A percentile compares a stretch with the other conserved stretches of the same genome.
Evolutionary conservation across 805 yeast species (phyloP).

Genomic region (Barnettozyma populi): DNA sequence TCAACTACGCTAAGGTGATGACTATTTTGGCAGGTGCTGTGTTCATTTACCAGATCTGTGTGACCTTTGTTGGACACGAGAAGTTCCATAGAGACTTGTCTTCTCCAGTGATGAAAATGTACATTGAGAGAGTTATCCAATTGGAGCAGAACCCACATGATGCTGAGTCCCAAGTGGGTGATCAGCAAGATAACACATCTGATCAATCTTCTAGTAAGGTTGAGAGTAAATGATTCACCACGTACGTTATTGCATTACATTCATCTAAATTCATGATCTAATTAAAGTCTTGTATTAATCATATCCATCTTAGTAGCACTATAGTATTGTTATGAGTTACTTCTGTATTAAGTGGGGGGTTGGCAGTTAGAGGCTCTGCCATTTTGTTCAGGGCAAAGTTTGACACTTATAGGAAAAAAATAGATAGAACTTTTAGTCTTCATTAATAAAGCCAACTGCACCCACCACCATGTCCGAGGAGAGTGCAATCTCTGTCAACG

Average conservation of each 20-base stretch:
- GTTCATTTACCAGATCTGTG: slow-evolving; percentile 44
- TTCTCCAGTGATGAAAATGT: slow-evolving; percentile 27
- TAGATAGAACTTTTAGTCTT: too few relatives aligned
- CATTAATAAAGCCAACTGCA: too few relatives aligned
- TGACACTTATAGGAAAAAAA: neutral
- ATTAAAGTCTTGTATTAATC: too few relatives aligned
- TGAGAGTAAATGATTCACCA: neutral
- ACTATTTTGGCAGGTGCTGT: slow-evolving; percentile 64
- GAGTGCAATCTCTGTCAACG: slow-evolving; percentile 35
- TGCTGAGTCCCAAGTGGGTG: slow-evolving; percentile 1
- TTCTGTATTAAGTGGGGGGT: too few relatives aligned
- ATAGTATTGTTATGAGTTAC: too few relatives aligned
- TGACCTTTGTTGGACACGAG: slow-evolving; percentile 55
- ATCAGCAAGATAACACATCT: neutral
- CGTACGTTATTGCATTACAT: neutral
- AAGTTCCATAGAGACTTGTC: slow-evolving; percentile 35
- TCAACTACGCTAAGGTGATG: slow-evolving; percentile 65
- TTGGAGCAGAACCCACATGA: slow-evolving; percentile 10
- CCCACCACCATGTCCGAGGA: slow-evolving; percentile 15
- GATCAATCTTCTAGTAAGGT: slow-evolving; percentile 1
- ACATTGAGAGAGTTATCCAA: slow-evolving; percentile 23
- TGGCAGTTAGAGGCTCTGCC: neutral
- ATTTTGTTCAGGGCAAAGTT: neutral
- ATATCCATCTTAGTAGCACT: too few relatives aligned
- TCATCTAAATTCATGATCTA: neutral